Evolutionary conservation across 371 early-diverging fungal species (phyloP).

Genomic region (Zychaea mexicana): DNA sequence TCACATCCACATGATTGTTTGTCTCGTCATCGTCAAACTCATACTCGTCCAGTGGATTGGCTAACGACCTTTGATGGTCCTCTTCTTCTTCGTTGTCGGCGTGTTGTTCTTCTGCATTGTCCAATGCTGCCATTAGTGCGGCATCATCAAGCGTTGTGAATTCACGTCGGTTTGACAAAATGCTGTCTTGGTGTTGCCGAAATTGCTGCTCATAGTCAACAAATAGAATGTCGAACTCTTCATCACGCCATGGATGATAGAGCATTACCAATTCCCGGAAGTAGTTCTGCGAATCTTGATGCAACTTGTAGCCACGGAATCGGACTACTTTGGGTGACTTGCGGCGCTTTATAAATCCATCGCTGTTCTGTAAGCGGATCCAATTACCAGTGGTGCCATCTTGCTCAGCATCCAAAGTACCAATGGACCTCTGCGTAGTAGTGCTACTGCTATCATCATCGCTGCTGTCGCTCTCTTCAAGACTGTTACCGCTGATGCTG

Average conservation of each 20-base stretch:
- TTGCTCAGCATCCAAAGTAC: background rate
- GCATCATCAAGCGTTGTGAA: background rate
- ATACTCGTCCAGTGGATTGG: background rate
- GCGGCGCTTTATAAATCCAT: background rate
- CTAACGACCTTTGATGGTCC: background rate
- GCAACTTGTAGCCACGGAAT: background rate
- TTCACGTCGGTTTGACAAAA: background rate
- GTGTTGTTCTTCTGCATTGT: background rate
- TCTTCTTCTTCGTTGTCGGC: background rate
- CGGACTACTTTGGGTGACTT: background rate
- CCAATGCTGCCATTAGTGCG: background rate
- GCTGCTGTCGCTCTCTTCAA: too few relatives aligned
- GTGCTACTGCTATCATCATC: too few relatives aligned
- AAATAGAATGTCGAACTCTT: background rate
- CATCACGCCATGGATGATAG: background rate
- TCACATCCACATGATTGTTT: background rate
- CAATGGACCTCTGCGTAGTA: too few relatives aligned
- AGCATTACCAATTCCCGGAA: background rate
- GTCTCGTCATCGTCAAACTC: background rate
- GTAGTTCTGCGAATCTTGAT: background rate
- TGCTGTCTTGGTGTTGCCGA: background rate
- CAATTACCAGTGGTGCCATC: background rate
- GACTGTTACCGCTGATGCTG: too few relatives aligned
- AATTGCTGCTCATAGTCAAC: background rate
- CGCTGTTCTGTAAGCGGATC: background rate